phyloP scores from a whole-genome alignment of 1,139 yeast genomes.

The Sugiyamaella sp. region DNA sequence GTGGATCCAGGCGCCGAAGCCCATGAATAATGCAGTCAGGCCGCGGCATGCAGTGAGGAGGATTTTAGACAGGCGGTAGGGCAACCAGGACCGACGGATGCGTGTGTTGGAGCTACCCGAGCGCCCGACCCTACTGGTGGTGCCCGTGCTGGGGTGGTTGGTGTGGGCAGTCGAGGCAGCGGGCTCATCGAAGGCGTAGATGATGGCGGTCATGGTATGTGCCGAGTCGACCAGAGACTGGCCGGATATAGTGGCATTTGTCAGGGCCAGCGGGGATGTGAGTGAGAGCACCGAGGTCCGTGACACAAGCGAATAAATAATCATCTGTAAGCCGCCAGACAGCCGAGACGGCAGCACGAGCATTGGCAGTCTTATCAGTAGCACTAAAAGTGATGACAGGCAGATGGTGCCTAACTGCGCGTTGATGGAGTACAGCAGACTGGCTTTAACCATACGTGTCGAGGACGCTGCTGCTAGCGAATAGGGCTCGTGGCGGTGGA shows the following conservation, averaged over 20 bases:
- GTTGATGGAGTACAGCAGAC: conserved; percentile 38
- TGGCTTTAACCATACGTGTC: conserved; percentile 32
- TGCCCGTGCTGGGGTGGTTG: not conserved
- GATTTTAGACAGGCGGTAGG: conserved; percentile 46
- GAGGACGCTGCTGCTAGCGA: conserved; percentile 32
- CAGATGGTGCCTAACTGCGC: conserved; percentile 47
- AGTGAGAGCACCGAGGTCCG: conserved; percentile 39
- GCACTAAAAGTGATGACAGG: conserved; percentile 40
- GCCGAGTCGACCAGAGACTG: conserved; percentile 42
- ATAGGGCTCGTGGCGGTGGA: conserved; percentile 37
- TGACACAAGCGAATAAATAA: conserved; percentile 36
- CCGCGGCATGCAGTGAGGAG: conserved; percentile 45
- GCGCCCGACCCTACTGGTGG: not conserved
- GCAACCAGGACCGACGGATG: conserved; percentile 33
- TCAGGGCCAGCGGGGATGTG: conserved; percentile 45
- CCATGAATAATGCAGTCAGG: conserved; percentile 44
- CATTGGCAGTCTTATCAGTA: conserved; percentile 44
- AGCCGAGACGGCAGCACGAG: conserved; percentile 42
- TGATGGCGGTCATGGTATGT: conserved; percentile 34
- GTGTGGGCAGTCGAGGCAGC: not conserved
- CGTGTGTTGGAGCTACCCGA: conserved; percentile 11
- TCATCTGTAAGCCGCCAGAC: conserved; percentile 34
- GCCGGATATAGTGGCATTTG: conserved; percentile 44
- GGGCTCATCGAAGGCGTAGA: conserved; percentile 21
- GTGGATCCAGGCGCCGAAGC: conserved; percentile 47